Evolutionary conservation across 345 rosid species (phyloP), one percentile per base, ranked within the genome.

Genomic region (Arabis hirsuta): DNA sequence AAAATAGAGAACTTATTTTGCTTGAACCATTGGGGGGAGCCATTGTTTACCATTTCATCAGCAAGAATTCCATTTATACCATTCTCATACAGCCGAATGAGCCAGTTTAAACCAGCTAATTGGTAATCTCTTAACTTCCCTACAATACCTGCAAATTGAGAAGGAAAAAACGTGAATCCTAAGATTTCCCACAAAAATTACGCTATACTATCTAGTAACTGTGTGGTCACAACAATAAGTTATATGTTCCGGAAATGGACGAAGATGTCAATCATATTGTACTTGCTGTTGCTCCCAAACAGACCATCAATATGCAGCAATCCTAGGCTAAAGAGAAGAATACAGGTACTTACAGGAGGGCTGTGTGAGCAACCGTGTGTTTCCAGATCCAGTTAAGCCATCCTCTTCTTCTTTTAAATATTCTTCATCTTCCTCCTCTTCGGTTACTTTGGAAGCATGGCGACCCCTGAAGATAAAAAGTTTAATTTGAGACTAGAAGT

Each of bases 401-500:
- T 79, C 99, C 81, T 92, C 99, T 76, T 90, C 98, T 79, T 90
- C 99, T 87, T 96, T 96, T 6, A 96, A 77, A 65, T 71, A 96
- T 76, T 96, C 99, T 82, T 96, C 99, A 74, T 96, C 99, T 81
- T 96, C 99, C 82, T 95, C 99, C 84, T 91, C 98, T 80, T 95
- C 99, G 16, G 99, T 96, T 22, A 96, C 3, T 79, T 95, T 95
- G 31, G 99, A 95, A 32, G 96, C 97, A 87, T 95, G 99, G 3
- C 98, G 94, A 63, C 99, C 99, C 83, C 99, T 95, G 67, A 32
- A 80, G 7, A 16, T 24, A 65, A 34, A 34, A 9, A 48, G 39
- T 44, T 22, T 62, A 43, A 11, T 60, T 7, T 20, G 41, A n/a
- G 50, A 47, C 31, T 12, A 62, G 20, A 60, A 74, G 4, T 4